Conservation (phyloP, 495 filamentous ascomycete species). For the Penicillium longicatenatum region DNA sequence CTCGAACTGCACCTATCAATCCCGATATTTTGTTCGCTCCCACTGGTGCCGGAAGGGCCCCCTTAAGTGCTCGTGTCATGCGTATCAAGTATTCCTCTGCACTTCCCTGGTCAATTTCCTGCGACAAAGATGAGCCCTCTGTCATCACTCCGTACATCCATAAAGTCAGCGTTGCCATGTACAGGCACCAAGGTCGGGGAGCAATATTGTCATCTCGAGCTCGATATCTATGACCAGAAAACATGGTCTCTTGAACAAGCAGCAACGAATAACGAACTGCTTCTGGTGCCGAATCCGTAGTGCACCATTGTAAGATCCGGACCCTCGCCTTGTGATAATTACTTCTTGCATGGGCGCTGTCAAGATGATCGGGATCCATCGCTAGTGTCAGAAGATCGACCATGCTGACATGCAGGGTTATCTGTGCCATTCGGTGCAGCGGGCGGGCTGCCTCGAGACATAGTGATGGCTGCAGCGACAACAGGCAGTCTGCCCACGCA, state of each 20-base stretch:
- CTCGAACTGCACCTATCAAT: slow-evolving; percentile 12
- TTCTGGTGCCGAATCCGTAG: background rate
- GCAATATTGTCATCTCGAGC: slow-evolving; percentile 18
- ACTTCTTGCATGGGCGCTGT: background rate
- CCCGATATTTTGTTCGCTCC: background rate
- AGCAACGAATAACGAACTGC: background rate
- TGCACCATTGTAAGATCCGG: background rate
- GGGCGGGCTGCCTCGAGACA: slow-evolving; percentile 8
- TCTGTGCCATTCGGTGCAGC: slow-evolving; percentile 17
- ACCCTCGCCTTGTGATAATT: background rate
- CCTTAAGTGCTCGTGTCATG: background rate
- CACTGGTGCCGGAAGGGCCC: background rate
- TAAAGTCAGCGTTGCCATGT: slow-evolving; percentile 15
- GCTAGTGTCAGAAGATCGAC: background rate
- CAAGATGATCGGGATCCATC: background rate
- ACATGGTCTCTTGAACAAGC: background rate
- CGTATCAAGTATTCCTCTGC: background rate
- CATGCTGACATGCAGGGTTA: slow-evolving; percentile 13
- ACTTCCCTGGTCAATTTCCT: background rate
- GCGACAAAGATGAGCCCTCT: background rate
- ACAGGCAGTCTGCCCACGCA: slow-evolving; percentile 12
- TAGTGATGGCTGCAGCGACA: slow-evolving; percentile 13
- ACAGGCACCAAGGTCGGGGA: slow-evolving; percentile 21
- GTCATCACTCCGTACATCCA: slow-evolving; percentile 19
- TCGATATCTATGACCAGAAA: slow-evolving; percentile 1